Base-by-base conservation (phyloP, 805 yeast genomes). In the Debaryomyces maramus region DNA sequence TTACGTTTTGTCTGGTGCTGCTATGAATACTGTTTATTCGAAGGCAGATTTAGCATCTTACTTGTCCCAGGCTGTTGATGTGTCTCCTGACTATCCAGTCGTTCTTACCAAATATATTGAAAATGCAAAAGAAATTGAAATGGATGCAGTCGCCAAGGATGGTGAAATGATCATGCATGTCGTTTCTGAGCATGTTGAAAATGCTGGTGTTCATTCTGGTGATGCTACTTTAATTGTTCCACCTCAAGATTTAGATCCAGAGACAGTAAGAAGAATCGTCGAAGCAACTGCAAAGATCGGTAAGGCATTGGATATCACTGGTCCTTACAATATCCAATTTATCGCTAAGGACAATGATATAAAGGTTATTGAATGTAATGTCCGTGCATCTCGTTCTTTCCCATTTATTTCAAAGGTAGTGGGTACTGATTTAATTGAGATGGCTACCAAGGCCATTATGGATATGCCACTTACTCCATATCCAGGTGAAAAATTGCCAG, bases 161-260 rank as follows among this genome's bases (percentile, higher is more conserved):
- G 99, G 99, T 67, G 81, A 89, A 65, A 75, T 91, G 70, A 78
- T 93, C 53, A 88, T 91, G 89, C 98, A 91, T 64, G 98, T 89
- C 61, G 97, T 91, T 43, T 88, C 97, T 40, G 98, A 93, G 70
- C 99, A 91, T 64, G 97, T 93, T 51, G 99, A 91, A 72, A 91
- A 91, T 61, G 99, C 99, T 19, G 99, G 99, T 79, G 97, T 91
- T 32, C 99, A 91, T 69, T 91, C 98, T 38, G 99, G 99, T 76
- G 99, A 91, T 68, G 99, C 99, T 46, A 93, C 98, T 34, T 72
- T 91, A 58, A 86, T 91, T 63, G 95, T 91, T 43, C 99, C 99
- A 40, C 97, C 97, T 37, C 97, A 91, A 72, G 95, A 88, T 60
- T 77, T 93, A 55, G 91, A 85, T 50, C 87, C 88, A 44, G 96